A percentile compares a stretch with the other conserved stretches of the same genome.
phyloP scores from a whole-genome alignment of 176 grass and related monocot genomes.

The Aegilops longissima region DNA sequence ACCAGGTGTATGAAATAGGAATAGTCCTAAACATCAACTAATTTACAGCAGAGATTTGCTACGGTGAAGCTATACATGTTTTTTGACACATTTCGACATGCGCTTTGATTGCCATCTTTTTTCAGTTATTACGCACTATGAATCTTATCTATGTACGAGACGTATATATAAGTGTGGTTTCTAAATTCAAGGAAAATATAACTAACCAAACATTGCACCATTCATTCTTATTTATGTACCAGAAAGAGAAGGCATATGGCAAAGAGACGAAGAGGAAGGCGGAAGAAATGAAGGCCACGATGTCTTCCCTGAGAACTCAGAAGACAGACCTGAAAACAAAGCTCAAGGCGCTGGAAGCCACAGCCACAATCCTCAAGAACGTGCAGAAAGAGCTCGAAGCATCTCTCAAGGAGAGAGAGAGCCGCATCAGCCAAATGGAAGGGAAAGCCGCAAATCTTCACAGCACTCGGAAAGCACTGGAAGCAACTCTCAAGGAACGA shows the following conservation, averaged over 20 bases:
- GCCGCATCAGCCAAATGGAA: conserved; percentile 46
- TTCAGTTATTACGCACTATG: not conserved
- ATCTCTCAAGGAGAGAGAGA: conserved; percentile 53
- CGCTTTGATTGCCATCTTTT: not conserved
- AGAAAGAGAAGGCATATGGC: conserved; percentile 80
- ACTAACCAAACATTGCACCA: not conserved
- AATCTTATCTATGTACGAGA: not conserved
- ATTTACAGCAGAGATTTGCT: not conserved
- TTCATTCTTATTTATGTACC: conserved; percentile 8
- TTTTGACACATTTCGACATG: not conserved
- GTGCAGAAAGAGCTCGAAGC: conserved; percentile 70
- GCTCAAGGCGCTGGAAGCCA: conserved; percentile 57
- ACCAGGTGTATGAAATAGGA: not conserved
- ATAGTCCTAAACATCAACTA: not conserved
- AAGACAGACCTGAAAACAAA: conserved; percentile 72
- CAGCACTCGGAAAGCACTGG: conserved; percentile 34
- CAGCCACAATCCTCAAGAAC: conserved; percentile 48
- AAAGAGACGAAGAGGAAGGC: conserved; percentile 64
- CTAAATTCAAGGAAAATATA: not conserved
- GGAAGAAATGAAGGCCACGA: conserved; percentile 65
- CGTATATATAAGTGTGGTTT: not conserved
- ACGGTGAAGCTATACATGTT: not conserved
- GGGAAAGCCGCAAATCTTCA: conserved; percentile 18
- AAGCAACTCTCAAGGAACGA: conserved; percentile 56
- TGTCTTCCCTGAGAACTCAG: conserved; percentile 60